Evolutionary conservation across 257 asterid species (phyloP), one percentile per base, ranked within the genome.

Genomic region (Cynanchum wilfordii): DNA sequence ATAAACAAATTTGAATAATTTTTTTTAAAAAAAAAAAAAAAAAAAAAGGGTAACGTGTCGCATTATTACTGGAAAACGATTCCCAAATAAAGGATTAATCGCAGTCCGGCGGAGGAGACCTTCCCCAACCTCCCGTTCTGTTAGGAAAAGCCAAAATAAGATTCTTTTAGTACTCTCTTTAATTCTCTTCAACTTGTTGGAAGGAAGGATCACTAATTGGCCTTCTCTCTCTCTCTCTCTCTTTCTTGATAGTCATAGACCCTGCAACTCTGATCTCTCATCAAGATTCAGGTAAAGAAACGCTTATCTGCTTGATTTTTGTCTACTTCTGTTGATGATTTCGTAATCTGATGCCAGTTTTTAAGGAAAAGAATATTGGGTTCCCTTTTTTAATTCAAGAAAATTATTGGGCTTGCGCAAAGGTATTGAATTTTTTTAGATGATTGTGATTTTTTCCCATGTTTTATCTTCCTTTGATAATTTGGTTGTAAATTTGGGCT

Each of bases 241-340:
- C 29, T 66, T 51, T 62, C 36, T 63, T 9, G 68, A 27, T 25
- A 15, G 12, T 9, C 22, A 27, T 12, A 15, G 12, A 17, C 58
- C 58, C 58, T 44, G 58, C 36, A 68, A 9, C 45, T 49, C 3
- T 11, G 30, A 5, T 69, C 52, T 29, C 30, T 69, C 73, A 13
- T 24, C 62, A 51, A 69, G 27, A 13, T 27, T 69, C 73, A 47
- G 73, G 73, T 69, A 51, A 69, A 49, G 10, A n/a, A 42, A 42
- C 38, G 38, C 24, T 42, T 44, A 67, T 67, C 17, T 42, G 9
- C 51, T 45, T 16, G 10, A 7, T 62, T 4, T 62, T 62, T 3
- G 1, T 30, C 44, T 62, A 5, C 36, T 62, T 30, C 15, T 17
- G 45, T 63, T 33, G n/a, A 63, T 33, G 27, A 16, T 63, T 36